Conservation (phyloP, 225 moss, liverwort and hornwort genomes). For the Physcomitrellopsis africana region DNA sequence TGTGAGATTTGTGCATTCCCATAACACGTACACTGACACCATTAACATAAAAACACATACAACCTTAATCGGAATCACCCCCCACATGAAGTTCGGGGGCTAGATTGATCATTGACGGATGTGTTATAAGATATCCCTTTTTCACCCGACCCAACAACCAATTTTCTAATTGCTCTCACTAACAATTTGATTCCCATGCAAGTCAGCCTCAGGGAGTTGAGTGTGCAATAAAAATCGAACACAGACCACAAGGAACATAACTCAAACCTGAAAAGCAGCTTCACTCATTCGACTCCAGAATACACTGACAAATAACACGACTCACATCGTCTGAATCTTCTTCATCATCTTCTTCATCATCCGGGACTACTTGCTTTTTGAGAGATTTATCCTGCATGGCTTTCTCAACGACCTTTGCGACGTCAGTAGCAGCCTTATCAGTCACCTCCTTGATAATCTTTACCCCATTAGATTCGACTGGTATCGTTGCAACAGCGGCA, state of each 20-base stretch:
- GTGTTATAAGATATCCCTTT: not conserved
- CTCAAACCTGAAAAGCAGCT: no score
- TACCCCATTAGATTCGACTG: constrained; percentile 33
- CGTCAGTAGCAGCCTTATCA: constrained; percentile 31
- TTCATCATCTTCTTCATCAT: constrained; percentile 20
- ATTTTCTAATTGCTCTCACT: no score
- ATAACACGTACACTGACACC: no score
- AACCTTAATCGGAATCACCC: constrained; percentile 53
- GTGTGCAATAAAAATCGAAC: no score
- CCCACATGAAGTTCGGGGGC: constrained; percentile 50
- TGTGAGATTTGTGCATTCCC: no score
- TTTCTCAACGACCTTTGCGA: constrained; percentile 29
- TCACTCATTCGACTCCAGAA: no score
- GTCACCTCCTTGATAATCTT: constrained; percentile 26
- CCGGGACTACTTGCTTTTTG: constrained; percentile 20
- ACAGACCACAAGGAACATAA: no score
- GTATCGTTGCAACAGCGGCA: constrained; percentile 22
- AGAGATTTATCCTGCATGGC: constrained; percentile 22
- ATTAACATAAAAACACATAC: not conserved
- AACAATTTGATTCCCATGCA: no score
- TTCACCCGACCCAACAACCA: no score
- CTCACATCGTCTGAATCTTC: constrained; percentile 45
- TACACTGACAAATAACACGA: not conserved
- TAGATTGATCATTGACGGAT: constrained; percentile 50
- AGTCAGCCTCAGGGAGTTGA: no score